Base-by-base conservation (phyloP, 139 green algal species). In the Penium margaritaceum region DNA sequence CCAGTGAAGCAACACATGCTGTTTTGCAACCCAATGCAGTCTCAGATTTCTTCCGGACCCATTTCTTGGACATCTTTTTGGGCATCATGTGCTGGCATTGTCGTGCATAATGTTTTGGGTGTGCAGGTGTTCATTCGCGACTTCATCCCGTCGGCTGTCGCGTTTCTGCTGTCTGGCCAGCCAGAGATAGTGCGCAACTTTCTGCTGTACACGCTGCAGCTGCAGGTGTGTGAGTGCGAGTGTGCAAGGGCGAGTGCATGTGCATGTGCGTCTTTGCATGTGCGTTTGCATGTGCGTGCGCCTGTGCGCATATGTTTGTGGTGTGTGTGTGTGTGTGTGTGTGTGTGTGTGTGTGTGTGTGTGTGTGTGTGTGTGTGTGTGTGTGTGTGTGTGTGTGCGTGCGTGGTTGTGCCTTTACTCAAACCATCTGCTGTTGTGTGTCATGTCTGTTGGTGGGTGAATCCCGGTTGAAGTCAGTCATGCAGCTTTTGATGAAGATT, bases 101-200 rank as follows among this genome's bases (percentile, higher is more conserved):
- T 19, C 21, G 46, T n/a, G 19, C 46, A n/a, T 57, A 21, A 21
- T 19, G 46, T 19, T 19, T 57, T 19, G 19, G 21, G 41, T 51
- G 41, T 21, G 41, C 67, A 81, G 61, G 75, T 81, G 24, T 82
- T 82, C 64, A 66, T 82, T 24, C 67, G 75, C 29, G 75, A 82
- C 63, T 82, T 82, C 46, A 32, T 82, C n/a, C 70, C 75, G 4
- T 74, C 51, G 21, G 75, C 53, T 4, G 5, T 82, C 29, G 51
- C 75, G 27, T 82, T 82, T 35, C 27, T 82, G 12, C 27, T 82
- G 54, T 27, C 32, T 3, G 75, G 75, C 14, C 71, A 82, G 53
- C 39, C 32, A 17, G 54, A 80, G 51, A 82, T 82, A 43, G 75
- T 82, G 7, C 37, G 68, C 27, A 82, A 82, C 36, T 82, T 82